Percentiles rank a stretch among this genome's conserved stretches.
phyloP scores from a whole-genome alignment of 306 rosid species.

The Lathyrus aphaca region DNA sequence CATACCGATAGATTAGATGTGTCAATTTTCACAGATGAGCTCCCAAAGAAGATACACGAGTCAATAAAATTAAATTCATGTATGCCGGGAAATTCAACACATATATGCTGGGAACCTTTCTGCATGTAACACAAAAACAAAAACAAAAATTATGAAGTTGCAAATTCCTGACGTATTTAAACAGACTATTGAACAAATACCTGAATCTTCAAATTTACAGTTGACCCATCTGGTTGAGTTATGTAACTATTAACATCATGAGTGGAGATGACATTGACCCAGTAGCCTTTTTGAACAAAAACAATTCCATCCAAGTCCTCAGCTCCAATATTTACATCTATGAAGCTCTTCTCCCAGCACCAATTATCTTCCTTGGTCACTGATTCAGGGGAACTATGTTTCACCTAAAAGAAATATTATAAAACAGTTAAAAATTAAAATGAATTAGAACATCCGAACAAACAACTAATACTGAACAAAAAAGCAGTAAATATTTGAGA shows the following conservation, averaged over 20 bases:
- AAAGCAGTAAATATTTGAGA: constrained; percentile 16
- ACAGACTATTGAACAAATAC: constrained; percentile 48
- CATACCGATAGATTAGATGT: constrained; percentile 70
- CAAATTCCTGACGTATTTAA: constrained; percentile 28
- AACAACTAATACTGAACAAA: constrained; percentile 30
- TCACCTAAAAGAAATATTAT: constrained; percentile 64
- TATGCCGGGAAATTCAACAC: constrained; percentile 84
- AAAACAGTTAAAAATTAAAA: constrained; percentile 8
- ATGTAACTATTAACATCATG: constrained; percentile 82
- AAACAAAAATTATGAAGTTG: constrained; percentile 38
- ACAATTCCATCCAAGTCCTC: constrained; percentile 73
- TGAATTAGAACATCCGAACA: constrained; percentile 30
- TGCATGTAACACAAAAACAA: constrained; percentile 56
- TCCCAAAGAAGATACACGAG: constrained; percentile 92
- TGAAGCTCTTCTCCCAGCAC: constrained; percentile 89
- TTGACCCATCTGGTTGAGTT: constrained; percentile 72
- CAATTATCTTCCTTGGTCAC: constrained; percentile 66
- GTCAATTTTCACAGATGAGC: constrained; percentile 74
- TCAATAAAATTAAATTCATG: constrained; percentile 77
- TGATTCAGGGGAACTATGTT: constrained; percentile 55
- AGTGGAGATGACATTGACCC: constrained; percentile 79
- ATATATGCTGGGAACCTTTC: constrained; percentile 89
- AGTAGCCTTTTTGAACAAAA: constrained; percentile 87
- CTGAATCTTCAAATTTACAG: constrained; percentile 68
- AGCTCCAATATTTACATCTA: constrained; percentile 75